phyloP scores from a whole-genome alignment of 2,329 filamentous ascomycete genomes.

The Helotiales sp. region DNA sequence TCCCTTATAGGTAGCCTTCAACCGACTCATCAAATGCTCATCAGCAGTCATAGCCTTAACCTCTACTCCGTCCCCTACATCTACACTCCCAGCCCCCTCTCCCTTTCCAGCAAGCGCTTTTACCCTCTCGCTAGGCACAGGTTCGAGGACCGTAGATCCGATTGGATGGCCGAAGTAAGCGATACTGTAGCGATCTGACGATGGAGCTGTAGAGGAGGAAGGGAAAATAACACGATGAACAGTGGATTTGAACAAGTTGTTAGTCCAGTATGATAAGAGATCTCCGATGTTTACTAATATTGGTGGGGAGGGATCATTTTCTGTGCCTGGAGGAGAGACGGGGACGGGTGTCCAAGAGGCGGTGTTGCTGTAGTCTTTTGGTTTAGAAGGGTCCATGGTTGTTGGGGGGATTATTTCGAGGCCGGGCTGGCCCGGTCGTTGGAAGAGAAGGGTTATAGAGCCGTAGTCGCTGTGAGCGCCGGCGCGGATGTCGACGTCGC shows the following conservation, averaged over 20 bases:
- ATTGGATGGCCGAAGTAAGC: slow-evolving; percentile 69
- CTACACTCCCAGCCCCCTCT: slow-evolving; percentile 16
- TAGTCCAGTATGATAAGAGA: slow-evolving; percentile 83
- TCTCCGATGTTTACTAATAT: slow-evolving; percentile 74
- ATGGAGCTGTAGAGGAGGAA: not conserved
- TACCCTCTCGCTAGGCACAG: slow-evolving; percentile 62
- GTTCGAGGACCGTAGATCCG: slow-evolving; percentile 49
- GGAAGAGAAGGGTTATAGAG: slow-evolving; percentile 75
- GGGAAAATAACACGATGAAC: slow-evolving; percentile 85
- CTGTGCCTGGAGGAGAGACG: slow-evolving; percentile 62
- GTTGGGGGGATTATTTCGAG: slow-evolving; percentile 73
- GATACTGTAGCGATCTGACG: slow-evolving; percentile 58
- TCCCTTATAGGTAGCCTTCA: slow-evolving; percentile 58
- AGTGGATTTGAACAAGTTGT: slow-evolving; percentile 81
- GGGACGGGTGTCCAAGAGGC: slow-evolving; percentile 62
- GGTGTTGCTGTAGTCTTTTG: slow-evolving; percentile 37
- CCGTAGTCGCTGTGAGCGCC: slow-evolving; percentile 88
- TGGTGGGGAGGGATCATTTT: slow-evolving; percentile 61
- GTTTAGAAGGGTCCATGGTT: slow-evolving; percentile 30
- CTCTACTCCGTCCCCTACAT: slow-evolving; percentile 37
- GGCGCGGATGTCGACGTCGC: slow-evolving; percentile 70
- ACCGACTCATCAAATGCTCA: slow-evolving; percentile 62
- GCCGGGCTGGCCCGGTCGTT: slow-evolving; percentile 79
- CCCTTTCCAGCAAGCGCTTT: slow-evolving; percentile 35
- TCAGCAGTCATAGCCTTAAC: slow-evolving; percentile 61